Conservation (phyloP, 768 basidiomycete genomes). For the Lactarius sanguifluus region DNA sequence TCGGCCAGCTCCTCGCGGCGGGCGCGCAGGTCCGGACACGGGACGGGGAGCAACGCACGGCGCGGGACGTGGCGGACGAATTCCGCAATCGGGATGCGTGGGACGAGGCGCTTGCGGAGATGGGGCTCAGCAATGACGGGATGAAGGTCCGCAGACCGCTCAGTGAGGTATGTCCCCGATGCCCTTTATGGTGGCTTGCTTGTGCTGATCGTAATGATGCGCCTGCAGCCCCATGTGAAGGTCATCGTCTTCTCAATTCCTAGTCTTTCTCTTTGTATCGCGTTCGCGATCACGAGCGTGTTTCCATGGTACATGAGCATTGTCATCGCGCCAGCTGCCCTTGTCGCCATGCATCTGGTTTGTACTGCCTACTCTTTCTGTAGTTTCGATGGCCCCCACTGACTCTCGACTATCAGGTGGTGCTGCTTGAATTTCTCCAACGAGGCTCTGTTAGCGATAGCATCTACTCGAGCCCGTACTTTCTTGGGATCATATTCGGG, state of each 20-base stretch:
- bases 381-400: not conserved
- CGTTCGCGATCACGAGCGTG: constrained; percentile 1
- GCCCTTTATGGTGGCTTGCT: not conserved
- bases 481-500: not conserved
- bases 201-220: not conserved
- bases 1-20: constrained; percentile 77
- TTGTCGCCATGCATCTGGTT: not conserved
- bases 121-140: constrained; percentile 75
- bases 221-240: constrained; percentile 13
- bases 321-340: not conserved
- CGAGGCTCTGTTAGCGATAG: not conserved
- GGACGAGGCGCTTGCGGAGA: constrained; percentile 82
- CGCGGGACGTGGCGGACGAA: constrained; percentile 90
- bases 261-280: not conserved
- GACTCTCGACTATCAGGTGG: not conserved
- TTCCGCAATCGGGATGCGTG: constrained; percentile 77
- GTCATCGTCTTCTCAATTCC: constrained; percentile 7
- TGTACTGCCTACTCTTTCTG: not conserved
- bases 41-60: constrained; percentile 78
- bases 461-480: not conserved
- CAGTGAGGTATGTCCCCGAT: constrained; percentile 53
- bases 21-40: constrained; percentile 80
- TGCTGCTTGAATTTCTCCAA: not conserved
- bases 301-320: constrained; percentile 18
- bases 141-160: constrained; percentile 61